phyloP scores from a whole-genome alignment of 2,329 filamentous ascomycete species.

The Pyrenochaeta sp. region DNA sequence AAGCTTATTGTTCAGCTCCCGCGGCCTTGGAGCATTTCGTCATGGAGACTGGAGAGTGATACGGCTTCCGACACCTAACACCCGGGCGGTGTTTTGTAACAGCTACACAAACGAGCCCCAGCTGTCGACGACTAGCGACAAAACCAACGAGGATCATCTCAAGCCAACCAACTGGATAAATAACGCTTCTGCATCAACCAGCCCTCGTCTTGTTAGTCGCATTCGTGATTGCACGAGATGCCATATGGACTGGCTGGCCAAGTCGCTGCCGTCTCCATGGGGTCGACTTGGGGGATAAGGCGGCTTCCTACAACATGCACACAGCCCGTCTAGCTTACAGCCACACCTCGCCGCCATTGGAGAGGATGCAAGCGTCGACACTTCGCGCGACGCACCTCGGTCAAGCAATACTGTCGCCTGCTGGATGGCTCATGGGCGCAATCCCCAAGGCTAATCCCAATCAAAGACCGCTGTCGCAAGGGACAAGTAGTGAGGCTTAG shows the following conservation, averaged over 20 bases:
- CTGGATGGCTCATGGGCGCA: constrained; percentile 1
- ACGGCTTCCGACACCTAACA: background rate
- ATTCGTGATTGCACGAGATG: constrained; percentile 15
- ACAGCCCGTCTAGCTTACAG: constrained; percentile 28
- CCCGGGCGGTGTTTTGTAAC: background rate
- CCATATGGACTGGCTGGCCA: constrained; percentile 20
- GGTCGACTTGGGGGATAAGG: constrained; percentile 6
- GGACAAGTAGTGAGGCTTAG: constrained; percentile 23
- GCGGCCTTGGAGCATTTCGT: background rate
- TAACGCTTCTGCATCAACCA: constrained; percentile 15
- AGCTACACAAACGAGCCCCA: background rate
- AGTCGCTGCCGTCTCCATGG: constrained; percentile 14
- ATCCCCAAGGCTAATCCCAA: constrained; percentile 20
- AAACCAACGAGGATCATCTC: too few species aligned
- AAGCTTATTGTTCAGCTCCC: background rate
- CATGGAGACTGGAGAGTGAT: too few species aligned
- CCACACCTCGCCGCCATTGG: constrained; percentile 30
- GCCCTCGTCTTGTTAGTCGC: constrained; percentile 20
- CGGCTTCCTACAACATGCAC: constrained; percentile 16
- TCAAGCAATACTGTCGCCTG: constrained; percentile 24
- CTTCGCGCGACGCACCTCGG: constrained; percentile 20
- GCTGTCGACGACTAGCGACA: background rate
- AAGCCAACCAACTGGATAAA: constrained; percentile 10
- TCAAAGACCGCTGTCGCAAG: constrained; percentile 11
- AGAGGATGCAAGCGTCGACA: constrained; percentile 5